These are phyloP conservation scores for Deuterostichococcus epilithicus DNA, from an alignment of 139 green algal species.

Conservation along the genomic window DNA sequence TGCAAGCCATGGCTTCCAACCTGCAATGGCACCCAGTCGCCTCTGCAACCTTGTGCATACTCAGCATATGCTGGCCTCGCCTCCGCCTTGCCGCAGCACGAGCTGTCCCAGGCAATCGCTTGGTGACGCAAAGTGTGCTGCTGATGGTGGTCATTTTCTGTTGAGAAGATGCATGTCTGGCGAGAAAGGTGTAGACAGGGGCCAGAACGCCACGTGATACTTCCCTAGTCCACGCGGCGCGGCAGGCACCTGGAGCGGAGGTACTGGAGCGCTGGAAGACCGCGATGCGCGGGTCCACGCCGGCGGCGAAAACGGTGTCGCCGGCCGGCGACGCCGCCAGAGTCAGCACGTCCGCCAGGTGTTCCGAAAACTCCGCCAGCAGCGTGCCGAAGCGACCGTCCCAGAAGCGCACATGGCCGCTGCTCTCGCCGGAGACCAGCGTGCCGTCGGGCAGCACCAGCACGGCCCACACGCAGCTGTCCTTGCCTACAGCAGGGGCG, in stretches of 20 bases:
- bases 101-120: no score
- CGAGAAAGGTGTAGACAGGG: no score
- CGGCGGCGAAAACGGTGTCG: slow-evolving; percentile 73
- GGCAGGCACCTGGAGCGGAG: neutral
- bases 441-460: slow-evolving; percentile 73
- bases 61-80: no score
- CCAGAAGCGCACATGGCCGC: slow-evolving; percentile 79
- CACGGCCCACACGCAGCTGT: slow-evolving; percentile 75
- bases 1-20: no score
- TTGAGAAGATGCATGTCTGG: no score
- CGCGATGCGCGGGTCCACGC: slow-evolving; percentile 72
- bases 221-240: no score
- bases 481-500: slow-evolving; percentile 15
- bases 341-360: slow-evolving; percentile 77
- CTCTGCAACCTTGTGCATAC: no score
- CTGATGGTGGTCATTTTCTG: no score
- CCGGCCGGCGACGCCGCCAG: slow-evolving; percentile 69
- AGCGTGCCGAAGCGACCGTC: slow-evolving; percentile 76
- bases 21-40: no score
- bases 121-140: no score
- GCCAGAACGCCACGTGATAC: no score
- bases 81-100: no score
- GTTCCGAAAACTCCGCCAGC: slow-evolving; percentile 57
- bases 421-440: slow-evolving; percentile 77
- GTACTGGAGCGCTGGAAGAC: slow-evolving; percentile 34